These are phyloP conservation scores for Dianthus caryophyllus DNA, from an alignment of 148 eudicot species.

Conservation along the genomic window DNA sequence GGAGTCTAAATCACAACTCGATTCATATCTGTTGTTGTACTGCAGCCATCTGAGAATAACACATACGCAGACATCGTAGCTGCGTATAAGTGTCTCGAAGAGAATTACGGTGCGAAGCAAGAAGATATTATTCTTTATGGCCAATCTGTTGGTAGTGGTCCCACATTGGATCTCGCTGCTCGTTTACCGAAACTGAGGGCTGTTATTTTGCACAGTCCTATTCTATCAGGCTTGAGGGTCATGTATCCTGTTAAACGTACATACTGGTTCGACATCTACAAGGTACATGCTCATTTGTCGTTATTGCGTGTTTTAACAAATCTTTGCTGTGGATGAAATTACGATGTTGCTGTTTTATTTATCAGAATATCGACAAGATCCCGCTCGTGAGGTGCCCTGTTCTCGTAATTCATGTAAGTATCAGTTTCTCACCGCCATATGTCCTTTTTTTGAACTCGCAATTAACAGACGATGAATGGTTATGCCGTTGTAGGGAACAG, in stretches of 20 bases:
- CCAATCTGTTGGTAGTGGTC: constrained; percentile 95
- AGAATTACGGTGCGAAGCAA: constrained; percentile 72
- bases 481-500: constrained; percentile 76
- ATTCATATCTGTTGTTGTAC: constrained; percentile 7
- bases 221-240: constrained; percentile 79
- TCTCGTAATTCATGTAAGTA: constrained; percentile 83
- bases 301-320: constrained; percentile 6
- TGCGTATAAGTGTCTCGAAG: constrained; percentile 82
- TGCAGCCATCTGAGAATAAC: constrained; percentile 81
- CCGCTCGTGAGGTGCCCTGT: constrained; percentile 73
- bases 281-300: constrained; percentile 34
- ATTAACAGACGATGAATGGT: constrained; percentile 8
- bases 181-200: constrained; percentile 78
- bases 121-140: constrained; percentile 85
- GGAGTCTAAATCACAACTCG: background rate
- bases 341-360: constrained; percentile 14
- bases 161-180: constrained; percentile 79
- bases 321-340: constrained; percentile 11
- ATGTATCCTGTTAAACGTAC: constrained; percentile 89
- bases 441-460: background rate
- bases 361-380: constrained; percentile 92
- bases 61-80: constrained; percentile 94
- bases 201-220: constrained; percentile 80
- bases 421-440: background rate
- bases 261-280: constrained; percentile 90